Evolutionary conservation across 2,329 filamentous ascomycete species (phyloP), one percentile per base, ranked within the genome.

Genomic region (Phialemoniopsis sp.): DNA sequence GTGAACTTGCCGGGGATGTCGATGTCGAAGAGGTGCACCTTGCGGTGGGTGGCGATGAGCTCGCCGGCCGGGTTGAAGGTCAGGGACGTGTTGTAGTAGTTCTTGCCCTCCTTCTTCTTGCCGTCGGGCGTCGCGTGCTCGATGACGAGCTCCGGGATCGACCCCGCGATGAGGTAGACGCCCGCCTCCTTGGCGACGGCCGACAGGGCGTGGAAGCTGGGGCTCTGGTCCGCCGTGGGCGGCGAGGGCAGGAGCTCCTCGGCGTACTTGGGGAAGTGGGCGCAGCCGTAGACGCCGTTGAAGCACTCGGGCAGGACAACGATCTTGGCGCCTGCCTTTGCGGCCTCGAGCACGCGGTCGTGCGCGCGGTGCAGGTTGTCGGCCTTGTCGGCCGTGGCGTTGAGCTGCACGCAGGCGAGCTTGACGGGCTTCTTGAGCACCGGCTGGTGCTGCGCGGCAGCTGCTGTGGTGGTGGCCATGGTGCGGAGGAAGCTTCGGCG

Each of bases 241-340:
- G 89, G 87, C 4, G 81, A 84, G 1, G 89, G 88, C 36, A 69
- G 65, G n/a, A 97, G 81, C 2, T 80, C 84, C 66, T 98, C 93
- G 50, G 93, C 90, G 63, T 97, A 97, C 45, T 82, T 78, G 39
- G 90, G 85, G 67, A 98, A 98, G 72, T 84, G 90, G 56, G 89
- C 63, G 49, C 82, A 89, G 50, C 93, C 93, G 65, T 98, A 98
- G 8, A 93, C 93, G 32, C 87, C 94, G 72, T 98, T 98, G 80
- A 98, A 98, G 74, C 93, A 98, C 70, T 98, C 93, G 29, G 93
- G 93, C 14, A 98, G 78, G 28, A 97, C 89, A 48, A 97, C 83
- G 43, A 98, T 81, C 41, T 86, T 81, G 44, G 91, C 89, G 50
- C 91, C 91, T 4, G 69, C 69, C 18, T 70, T 63, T 17, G 89